A percentile compares a stretch with the other conserved stretches of the same genome.
phyloP scores from a whole-genome alignment of 2,329 filamentous ascomycete species.

The Colletotrichum theobromicola region DNA sequence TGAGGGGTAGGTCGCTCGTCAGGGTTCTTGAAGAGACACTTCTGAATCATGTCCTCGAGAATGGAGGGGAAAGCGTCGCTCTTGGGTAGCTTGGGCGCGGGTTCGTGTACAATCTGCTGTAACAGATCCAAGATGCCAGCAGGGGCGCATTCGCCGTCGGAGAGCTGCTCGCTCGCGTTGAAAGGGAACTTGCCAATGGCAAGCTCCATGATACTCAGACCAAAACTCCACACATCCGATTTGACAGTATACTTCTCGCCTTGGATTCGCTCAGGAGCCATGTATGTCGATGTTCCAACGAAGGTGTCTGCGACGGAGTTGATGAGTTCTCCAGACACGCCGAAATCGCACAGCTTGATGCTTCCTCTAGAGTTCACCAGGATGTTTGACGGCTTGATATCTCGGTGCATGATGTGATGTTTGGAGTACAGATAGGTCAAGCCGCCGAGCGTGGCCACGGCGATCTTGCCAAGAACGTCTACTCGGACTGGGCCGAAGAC shows the following conservation, averaged over 20 bases:
- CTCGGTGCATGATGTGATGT: conserved; percentile 98
- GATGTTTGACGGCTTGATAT: conserved; percentile 98
- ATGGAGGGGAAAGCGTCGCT: conserved; percentile 97
- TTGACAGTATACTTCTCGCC: conserved; percentile 97
- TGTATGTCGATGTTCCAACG: conserved; percentile 98
- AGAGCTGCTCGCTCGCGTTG: conserved; percentile 72
- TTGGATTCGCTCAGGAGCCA: conserved; percentile 98
- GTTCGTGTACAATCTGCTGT: conserved; percentile 97
- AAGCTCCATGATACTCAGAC: conserved; percentile 92
- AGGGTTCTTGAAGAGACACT: conserved; percentile 90
- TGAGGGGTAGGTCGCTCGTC: conserved; percentile 89
- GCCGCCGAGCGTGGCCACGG: conserved; percentile 91
- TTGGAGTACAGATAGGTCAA: conserved; percentile 94
- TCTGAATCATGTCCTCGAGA: conserved; percentile 95
- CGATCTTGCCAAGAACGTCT: conserved; percentile 96
- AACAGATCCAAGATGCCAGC: conserved; percentile 95
- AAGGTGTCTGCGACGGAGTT: conserved; percentile 99
- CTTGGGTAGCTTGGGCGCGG: conserved; percentile 90
- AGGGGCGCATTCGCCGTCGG: conserved; percentile 80
- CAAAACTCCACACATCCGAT: conserved; percentile 98
- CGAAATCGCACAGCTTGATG: conserved; percentile 98
- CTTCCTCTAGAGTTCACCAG: conserved; percentile 91
- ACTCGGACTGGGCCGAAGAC: conserved; percentile 95
- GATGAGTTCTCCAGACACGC: conserved; percentile 96
- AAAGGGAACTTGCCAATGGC: conserved; percentile 98